Conservation (phyloP, 805 yeast species). For the Candida montana region DNA sequence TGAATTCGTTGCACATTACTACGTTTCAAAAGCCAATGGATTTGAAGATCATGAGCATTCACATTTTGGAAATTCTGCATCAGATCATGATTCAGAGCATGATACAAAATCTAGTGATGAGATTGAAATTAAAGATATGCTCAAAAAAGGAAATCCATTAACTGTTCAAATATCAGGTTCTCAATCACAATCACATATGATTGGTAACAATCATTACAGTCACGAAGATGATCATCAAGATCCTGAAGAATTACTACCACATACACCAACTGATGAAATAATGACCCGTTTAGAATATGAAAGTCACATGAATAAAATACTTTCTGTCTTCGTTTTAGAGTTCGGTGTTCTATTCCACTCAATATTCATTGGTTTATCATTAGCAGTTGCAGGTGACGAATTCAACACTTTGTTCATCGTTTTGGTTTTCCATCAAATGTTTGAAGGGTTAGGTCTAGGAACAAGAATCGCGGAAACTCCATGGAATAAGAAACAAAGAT, state of each 20-base stretch:
- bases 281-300: constrained; percentile 28
- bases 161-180: not conserved
- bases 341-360: constrained; percentile 83
- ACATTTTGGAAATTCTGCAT: constrained; percentile 43
- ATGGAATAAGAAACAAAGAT: constrained; percentile 30
- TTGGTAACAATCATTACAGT: constrained; percentile 34
- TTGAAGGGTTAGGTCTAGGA: constrained; percentile 84
- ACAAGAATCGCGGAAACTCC: constrained; percentile 59
- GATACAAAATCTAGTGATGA: not conserved
- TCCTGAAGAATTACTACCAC: constrained; percentile 37
- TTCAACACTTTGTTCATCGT: constrained; percentile 67
- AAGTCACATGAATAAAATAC: constrained; percentile 49
- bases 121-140: not conserved
- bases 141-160: not conserved
- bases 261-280: constrained; percentile 18
- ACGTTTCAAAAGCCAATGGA: constrained; percentile 30
- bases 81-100: too few species aligned
- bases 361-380: constrained; percentile 70
- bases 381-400: constrained; percentile 75
- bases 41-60: constrained; percentile 34
- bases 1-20: constrained; percentile 44
- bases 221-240: constrained; percentile 42
- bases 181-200: constrained; percentile 12
- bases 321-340: constrained; percentile 57
- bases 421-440: constrained; percentile 70